Base-by-base conservation (phyloP, 1,139 yeast genomes). In the Kurtzmaniella natalensis region DNA sequence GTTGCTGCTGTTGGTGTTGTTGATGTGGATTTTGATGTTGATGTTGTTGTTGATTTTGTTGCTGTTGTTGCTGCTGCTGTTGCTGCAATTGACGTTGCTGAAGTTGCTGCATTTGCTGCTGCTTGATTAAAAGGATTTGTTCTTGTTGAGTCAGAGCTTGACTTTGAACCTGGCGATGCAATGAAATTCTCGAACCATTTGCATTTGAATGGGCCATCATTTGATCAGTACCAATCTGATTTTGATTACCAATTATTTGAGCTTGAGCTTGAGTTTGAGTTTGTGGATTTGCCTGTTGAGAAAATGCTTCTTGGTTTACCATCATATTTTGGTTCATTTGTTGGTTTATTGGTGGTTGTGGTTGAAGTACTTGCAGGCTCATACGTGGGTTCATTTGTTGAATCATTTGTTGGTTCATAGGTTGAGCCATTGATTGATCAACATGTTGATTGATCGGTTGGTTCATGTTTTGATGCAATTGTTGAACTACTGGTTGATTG, bases 1-100 rank as follows among this genome's bases (percentile, higher is more conserved):
- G 44, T 18, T 23, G 47, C 31, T 27, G 45, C 36, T 24, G 47
- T 40, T 26, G 46, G 36, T 18, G 37, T 28, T n/a, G 31, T 31
- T 39, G 19, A 36, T 36, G 17, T 34, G 33, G 27, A 36, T 44
- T 32, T 38, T 35, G 13, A 19, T 20, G 27, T 28, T 32, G 41
- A 19, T 30, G 34, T 19, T 33, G 38, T 30, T 34, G 32, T 25
- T 34, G 29, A 36, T 43, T 32, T 37, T 34, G 14, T 17, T 21
- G 28, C 26, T 31, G 42, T 17, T 32, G 35, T 20, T 34, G 38
- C 28, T 34, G 33, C 23, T 32, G 24, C 17, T 23, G 32, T 18
- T 23, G 25, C 20, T 22, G 32, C 13, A 26, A 18, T 22, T 23
- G 26, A 11, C 26, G 39, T 9, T 38, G 30, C 8, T 25, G 31